These are phyloP conservation scores for Aspergillus panamensis DNA, from an alignment of 495 filamentous ascomycete species.

Conservation along the genomic window DNA sequence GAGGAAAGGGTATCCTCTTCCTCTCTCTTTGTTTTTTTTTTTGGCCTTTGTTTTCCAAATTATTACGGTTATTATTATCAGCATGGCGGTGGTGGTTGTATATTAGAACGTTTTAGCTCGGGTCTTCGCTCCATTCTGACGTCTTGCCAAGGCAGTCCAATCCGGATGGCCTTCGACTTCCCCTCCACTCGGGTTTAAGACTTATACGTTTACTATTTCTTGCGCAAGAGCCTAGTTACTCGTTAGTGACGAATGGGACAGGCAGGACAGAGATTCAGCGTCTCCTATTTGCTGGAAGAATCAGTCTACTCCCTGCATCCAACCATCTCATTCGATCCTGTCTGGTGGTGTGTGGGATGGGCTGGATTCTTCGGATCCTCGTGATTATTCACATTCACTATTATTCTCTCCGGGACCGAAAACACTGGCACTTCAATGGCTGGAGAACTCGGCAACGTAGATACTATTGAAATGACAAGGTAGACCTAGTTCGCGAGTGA, in stretches of 20 bases:
- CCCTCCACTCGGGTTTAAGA: not conserved
- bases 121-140: not conserved
- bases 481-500: not conserved
- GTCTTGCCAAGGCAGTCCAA: not conserved
- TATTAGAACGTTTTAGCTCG: not conserved
- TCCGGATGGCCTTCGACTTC: not conserved
- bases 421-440: not conserved
- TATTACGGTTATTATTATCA: not conserved
- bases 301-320: not conserved
- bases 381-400: not conserved
- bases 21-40: not conserved
- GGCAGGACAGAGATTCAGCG: not conserved
- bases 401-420: not conserved
- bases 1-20: not conserved
- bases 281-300: constrained; percentile 13
- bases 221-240: too few relatives aligned
- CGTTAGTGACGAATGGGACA: not conserved
- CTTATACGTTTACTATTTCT: too few relatives aligned
- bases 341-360: not conserved
- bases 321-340: not conserved
- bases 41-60: too few relatives aligned
- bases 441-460: not conserved
- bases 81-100: not conserved
- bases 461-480: not conserved
- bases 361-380: not conserved